Base-by-base conservation (phyloP, 2,329 filamentous ascomycete genomes). In the Pseudocercospora macadamiae region DNA sequence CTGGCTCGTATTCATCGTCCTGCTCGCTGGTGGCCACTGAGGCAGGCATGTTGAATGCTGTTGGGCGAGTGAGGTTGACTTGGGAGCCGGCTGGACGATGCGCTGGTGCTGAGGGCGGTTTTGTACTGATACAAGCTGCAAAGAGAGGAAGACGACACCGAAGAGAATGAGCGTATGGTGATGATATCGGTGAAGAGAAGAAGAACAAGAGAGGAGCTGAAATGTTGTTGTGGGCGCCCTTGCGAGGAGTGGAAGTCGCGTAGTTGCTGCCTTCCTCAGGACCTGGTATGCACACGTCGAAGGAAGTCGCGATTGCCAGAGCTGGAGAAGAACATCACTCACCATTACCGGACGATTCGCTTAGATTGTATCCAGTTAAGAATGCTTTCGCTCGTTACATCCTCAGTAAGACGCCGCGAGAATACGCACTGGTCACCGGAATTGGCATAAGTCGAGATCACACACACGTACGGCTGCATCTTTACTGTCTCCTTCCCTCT, bases 1-100 rank as follows among this genome's bases (percentile, higher is more conserved):
- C 48, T 44, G 45, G 26, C 18, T 34, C 19, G 18, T 53, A 53
- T 19, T 79, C 54, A 45, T 61, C 82, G 66, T 82, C 77, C 37
- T 78, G 78, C 26, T 83, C 82, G 57, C 84, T 82, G 59, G 79
- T 80, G 39, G 77, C 73, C 6, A 81, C 77, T 25, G 83, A 85
- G 39, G 74, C 79, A 61, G 83, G 75, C 81, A 83, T 83, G 48
- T 57, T 71, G 62, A 51, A 23, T 48, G 47, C 30, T 16, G 23
- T 26, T n/a, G n/a, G 25, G 44, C 23, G 36, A 19, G 23, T 21
- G 18, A 32, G 3, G 26, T 7, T n/a, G 36, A 8, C 12, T 5
- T 8, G 25, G 14, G 30, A 3, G n/a, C 2, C 14, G 14, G 45
- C 25, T 49, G 26, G 2, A 32, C 12, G 28, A 6, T 12, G 28